phyloP scores from a whole-genome alignment of 2,329 filamentous ascomycete species.

The Chaetomium sp. region DNA sequence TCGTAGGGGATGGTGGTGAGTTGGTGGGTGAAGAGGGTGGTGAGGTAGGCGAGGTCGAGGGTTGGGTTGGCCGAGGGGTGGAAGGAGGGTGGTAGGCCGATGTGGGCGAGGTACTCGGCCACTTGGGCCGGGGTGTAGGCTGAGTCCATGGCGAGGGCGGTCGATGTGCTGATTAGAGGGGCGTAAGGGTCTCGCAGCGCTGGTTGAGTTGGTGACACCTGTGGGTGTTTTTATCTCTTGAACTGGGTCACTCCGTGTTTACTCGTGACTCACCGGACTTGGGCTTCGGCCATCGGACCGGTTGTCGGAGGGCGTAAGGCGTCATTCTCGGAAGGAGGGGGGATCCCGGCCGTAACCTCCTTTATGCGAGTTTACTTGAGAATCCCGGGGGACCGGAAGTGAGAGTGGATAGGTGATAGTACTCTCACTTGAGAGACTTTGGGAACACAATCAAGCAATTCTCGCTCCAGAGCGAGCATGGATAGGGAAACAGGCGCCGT shows the following conservation, averaged over 20 bases:
- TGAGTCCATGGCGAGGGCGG: slow-evolving; percentile 21
- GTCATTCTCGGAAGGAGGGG: slow-evolving; percentile 12
- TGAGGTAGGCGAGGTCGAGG: slow-evolving; percentile 42
- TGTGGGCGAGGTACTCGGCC: slow-evolving; percentile 32
- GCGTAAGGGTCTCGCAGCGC: not conserved
- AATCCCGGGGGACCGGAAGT: not conserved
- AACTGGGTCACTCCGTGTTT: not conserved
- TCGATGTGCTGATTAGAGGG: not conserved
- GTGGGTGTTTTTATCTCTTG: not conserved
- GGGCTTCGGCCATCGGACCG: slow-evolving; percentile 1
- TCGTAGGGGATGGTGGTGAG: slow-evolving; percentile 58
- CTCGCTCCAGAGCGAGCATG: not conserved
- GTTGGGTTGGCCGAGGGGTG: slow-evolving; percentile 29
- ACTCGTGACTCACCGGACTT: slow-evolving; percentile 18
- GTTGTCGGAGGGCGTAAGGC: slow-evolving; percentile 24
- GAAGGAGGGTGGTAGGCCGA: slow-evolving; percentile 32
- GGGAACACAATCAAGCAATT: not conserved
- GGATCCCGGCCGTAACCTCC: not conserved
- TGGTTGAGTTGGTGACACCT: not conserved
- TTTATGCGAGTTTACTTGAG: not conserved
- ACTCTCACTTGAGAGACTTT: not conserved
- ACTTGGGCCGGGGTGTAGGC: slow-evolving; percentile 30
- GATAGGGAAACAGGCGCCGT: no score
- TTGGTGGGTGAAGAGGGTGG: slow-evolving; percentile 42
- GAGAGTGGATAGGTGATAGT: not conserved